Conservation (phyloP, 1,284 basidiomycete genomes). For the Sanguinoderma infundibulare region DNA sequence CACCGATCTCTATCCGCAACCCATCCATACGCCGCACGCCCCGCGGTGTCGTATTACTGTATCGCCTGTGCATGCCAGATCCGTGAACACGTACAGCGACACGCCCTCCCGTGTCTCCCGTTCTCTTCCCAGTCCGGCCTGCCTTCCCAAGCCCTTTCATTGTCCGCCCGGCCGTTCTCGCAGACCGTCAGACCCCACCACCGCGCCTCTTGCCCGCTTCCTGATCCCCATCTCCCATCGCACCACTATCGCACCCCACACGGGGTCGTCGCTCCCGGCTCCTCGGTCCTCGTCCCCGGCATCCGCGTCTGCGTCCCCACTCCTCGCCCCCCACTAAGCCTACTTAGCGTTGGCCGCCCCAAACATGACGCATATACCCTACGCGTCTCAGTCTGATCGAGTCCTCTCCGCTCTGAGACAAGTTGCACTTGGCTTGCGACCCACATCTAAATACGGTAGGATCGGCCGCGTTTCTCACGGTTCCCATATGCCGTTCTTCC, state of each 20-base stretch:
- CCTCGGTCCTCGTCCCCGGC: neutral
- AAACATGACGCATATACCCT: neutral
- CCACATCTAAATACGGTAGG: too few relatives aligned
- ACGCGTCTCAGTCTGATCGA: too few relatives aligned
- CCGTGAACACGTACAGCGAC: neutral
- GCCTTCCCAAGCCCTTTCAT: neutral
- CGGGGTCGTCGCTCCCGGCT: neutral
- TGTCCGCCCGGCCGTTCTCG: neutral
- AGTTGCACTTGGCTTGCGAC: too few relatives aligned
- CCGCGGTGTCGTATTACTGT: neutral
- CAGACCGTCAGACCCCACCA: neutral
- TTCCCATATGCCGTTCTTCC: too few relatives aligned
- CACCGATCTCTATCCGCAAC: neutral
- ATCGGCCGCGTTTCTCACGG: too few relatives aligned
- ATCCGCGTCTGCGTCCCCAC: too few relatives aligned
- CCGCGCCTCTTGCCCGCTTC: neutral
- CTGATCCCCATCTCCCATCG: conserved; percentile 1
- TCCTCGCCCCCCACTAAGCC: neutral
- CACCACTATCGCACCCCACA: neutral
- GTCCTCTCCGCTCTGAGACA: too few relatives aligned
- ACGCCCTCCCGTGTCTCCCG: neutral
- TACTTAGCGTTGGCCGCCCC: neutral
- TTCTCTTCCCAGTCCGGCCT: neutral
- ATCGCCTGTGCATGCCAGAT: too few relatives aligned
- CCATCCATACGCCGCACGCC: neutral